Evolutionary conservation across 2,329 filamentous ascomycete genomes (phyloP).

Genomic region (Simplicillium aogashimaense): DNA sequence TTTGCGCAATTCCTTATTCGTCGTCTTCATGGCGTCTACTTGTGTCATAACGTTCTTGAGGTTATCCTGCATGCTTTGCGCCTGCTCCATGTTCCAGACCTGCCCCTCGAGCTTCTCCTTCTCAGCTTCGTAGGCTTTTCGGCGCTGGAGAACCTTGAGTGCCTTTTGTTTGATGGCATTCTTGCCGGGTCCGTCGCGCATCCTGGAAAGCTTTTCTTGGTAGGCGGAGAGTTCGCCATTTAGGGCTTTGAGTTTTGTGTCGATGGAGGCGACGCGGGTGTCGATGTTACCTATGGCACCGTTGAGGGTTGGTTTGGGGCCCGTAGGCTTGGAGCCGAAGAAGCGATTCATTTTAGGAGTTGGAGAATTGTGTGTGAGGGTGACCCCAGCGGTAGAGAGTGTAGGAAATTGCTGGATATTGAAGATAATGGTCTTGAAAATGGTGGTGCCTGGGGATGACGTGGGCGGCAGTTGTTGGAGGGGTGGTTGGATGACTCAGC

Average conservation of each 20-base stretch:
- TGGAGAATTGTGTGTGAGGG: neutral
- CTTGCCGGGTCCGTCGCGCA: slow-evolving; percentile 94
- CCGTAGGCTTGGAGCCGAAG: slow-evolving; percentile 79
- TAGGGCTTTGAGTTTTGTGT: slow-evolving; percentile 87
- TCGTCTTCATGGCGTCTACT: slow-evolving; percentile 94
- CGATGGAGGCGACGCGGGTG: slow-evolving; percentile 72
- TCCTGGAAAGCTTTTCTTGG: slow-evolving; percentile 77
- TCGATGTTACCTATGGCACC: slow-evolving; percentile 80
- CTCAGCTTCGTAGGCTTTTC: slow-evolving; percentile 89
- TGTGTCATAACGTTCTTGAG: slow-evolving; percentile 98
- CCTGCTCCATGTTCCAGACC: slow-evolving; percentile 99
- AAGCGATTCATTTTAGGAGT: slow-evolving; percentile 71
- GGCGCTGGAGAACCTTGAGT: slow-evolving; percentile 83
- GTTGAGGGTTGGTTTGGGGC: slow-evolving; percentile 81
- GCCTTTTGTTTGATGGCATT: slow-evolving; percentile 88
- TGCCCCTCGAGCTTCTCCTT: slow-evolving; percentile 90
- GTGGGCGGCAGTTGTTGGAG: neutral
- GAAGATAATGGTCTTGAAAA: neutral
- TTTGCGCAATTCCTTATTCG: slow-evolving; percentile 82
- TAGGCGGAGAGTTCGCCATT: slow-evolving; percentile 85
- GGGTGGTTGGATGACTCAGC: slow-evolving; percentile 3
- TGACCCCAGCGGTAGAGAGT: neutral
- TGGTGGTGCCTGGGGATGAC: neutral
- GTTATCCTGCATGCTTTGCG: slow-evolving; percentile 97
- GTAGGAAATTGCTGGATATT: neutral